Base-by-base conservation (phyloP, 805 yeast species). In the Wickerhamomyces pijperi region DNA sequence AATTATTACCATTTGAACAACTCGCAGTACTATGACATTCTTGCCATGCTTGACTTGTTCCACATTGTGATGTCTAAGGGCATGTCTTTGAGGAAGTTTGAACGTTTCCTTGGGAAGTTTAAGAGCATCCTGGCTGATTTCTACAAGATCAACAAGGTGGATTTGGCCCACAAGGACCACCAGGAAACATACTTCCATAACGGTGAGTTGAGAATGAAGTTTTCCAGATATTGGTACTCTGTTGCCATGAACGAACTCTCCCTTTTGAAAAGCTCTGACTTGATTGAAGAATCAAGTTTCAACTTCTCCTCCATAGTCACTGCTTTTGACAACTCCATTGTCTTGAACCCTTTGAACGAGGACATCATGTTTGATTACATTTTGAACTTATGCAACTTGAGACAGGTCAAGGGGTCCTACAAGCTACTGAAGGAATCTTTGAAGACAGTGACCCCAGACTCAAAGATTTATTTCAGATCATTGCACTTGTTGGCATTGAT, bases 401-500 rank as follows among this genome's bases (percentile, higher is more conserved):
- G 72, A 17, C 57, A 67, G 15, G 51, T 68, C 14, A 61, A 59
- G 18, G 65, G 64, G 8, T 63, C 82, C 3, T 51, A 65, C 11
- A 67, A 62, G 42, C 56, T 68, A 35, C 52, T 76, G 42, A 78
- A 74, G 50, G 56, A 61, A 36, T 58, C 61, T 2, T 63, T 74
- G 4, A 59, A 72, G 66, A 12, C 39, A 4, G 5, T 42, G 13
- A 19, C 17, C 2, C 37, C 23, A 3, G 18, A 32, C n/a, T 33
- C 49, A 5, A 16, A 83, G 0, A 70, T 70, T 33, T 69, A 75
- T 37, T 64, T 78, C 48, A 70, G 70, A 48, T 69, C 78, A 7
- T 77, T 90, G 77, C 82, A 82, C 51, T 59, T 84, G 46, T 60
- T 82, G 32, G 72, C 77, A 0, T 65, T 83, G 41, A 57, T 82